Base-by-base conservation (phyloP, 2,329 filamentous ascomycete species). In the Incumbomyces delicatus region DNA sequence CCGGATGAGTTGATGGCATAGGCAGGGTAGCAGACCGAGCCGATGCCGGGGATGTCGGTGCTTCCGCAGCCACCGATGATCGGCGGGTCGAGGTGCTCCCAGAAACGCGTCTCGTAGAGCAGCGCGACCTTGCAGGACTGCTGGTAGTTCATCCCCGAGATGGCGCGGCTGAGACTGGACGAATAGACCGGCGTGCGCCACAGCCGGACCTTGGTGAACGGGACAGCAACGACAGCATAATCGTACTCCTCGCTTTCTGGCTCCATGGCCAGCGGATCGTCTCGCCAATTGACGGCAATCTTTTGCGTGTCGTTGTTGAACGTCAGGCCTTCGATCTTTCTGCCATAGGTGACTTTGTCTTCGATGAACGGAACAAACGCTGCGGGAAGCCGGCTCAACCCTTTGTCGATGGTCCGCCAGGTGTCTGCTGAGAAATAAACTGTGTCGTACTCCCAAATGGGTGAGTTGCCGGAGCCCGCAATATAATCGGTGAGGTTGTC, bases 391-490 rank as follows among this genome's bases (percentile, higher is more conserved):
- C 74, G 73, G 50, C 73, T 76, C 0, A 80, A 60, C 1, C 76
- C 76, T 57, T 75, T 69, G 56, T 85, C 76, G 51, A 85, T 82
- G 2, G 81, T 84, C n/a, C 66, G 68, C 77, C 76, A 83, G 3
- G 69, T 68, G 0, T 74, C 74, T 0, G 79, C 78, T 1, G 60
- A 57, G 58, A 82, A 82, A 61, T 83, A 83, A 4, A 77, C 66
- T 4, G 65, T 65, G 1, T 82, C 79, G 52, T 78, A 77, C 6
- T 71, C 66, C 61, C 78, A 80, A 41, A 56, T 46, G 6, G 49
- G 44, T n/a, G 47, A 41, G 7, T 64, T 62, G 1, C 62, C 63
- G 2, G 68, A 60, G 16, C 63, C 67, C 6, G 70, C 71, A 1
- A 70, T 69, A 5, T 74, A 64, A 52, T 82, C 76, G 1, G 74